phyloP scores from a whole-genome alignment of 352 stramenopile species.

The Thraustotheca clavata region DNA sequence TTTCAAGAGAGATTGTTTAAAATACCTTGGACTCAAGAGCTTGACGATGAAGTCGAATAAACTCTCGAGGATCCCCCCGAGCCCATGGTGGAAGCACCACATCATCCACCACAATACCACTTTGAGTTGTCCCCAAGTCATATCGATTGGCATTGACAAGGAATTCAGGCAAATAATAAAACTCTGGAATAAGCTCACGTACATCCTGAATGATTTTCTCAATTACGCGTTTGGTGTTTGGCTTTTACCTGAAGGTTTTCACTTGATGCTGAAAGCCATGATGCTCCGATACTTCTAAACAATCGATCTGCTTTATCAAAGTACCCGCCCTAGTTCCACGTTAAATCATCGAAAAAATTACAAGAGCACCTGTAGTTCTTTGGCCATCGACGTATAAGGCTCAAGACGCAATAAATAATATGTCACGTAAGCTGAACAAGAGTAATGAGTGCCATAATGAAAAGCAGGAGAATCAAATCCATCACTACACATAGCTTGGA shows the following conservation, averaged over 20 bases:
- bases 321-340: constrained; percentile 32
- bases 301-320: constrained; percentile 95
- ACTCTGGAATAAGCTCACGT: constrained; percentile 71
- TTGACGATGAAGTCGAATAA: constrained; percentile 21
- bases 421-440: constrained; percentile 92
- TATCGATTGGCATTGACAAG: constrained; percentile 68
- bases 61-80: constrained; percentile 14
- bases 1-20: constrained; percentile 24
- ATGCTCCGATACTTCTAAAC: constrained; percentile 92
- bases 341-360: not conserved
- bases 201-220: constrained; percentile 71
- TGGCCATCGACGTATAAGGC: constrained; percentile 66
- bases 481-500: constrained; percentile 53
- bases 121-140: constrained; percentile 59
- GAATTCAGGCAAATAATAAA: constrained; percentile 74
- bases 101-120: constrained; percentile 17
- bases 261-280: constrained; percentile 89
- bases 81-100: constrained; percentile 20
- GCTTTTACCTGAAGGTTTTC: constrained; percentile 83
- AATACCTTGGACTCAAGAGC: constrained; percentile 40
- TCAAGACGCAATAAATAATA: constrained; percentile 95
- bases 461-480: constrained; percentile 81
- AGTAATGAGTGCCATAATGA: constrained; percentile 97
- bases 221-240: constrained; percentile 68
- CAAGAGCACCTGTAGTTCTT: constrained; percentile 40